phyloP scores from a whole-genome alignment of 2,329 filamentous ascomycete species.

The Neopestalotiopsis sp. region DNA sequence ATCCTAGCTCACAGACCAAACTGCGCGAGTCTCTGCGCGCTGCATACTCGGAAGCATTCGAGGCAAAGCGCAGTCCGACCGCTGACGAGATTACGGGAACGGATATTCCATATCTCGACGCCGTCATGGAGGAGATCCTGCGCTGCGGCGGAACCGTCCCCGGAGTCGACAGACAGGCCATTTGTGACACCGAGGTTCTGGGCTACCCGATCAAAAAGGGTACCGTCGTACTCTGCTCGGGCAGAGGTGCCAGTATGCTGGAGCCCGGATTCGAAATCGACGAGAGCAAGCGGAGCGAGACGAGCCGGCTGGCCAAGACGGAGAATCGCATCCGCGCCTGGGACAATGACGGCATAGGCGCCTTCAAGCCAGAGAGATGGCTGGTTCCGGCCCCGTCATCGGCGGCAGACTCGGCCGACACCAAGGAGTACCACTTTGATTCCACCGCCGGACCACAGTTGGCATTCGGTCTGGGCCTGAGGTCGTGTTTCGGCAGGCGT shows the following conservation, averaged over 20 bases:
- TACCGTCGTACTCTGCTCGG: slow-evolving; percentile 21
- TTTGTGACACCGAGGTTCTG: slow-evolving; percentile 32
- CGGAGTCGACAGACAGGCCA: slow-evolving; percentile 30
- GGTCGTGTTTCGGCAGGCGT: slow-evolving; percentile 34
- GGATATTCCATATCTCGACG: slow-evolving; percentile 37
- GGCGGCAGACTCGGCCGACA: not conserved
- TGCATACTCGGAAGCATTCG: slow-evolving; percentile 23
- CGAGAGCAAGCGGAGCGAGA: slow-evolving; percentile 21
- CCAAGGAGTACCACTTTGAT: slow-evolving; percentile 21
- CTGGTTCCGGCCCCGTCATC: slow-evolving; percentile 7
- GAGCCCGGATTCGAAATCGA: slow-evolving; percentile 20
- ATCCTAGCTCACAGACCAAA: slow-evolving; percentile 30
- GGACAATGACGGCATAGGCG: slow-evolving; percentile 20
- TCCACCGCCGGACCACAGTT: slow-evolving; percentile 30
- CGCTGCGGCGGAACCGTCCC: slow-evolving; percentile 31
- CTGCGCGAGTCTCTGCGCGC: slow-evolving; percentile 32
- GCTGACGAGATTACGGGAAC: slow-evolving; percentile 30
- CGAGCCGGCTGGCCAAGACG: slow-evolving; percentile 11
- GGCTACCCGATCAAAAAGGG: slow-evolving; percentile 29
- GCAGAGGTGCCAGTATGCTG: slow-evolving; percentile 25
- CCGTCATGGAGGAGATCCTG: slow-evolving; percentile 38
- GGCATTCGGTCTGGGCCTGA: slow-evolving; percentile 32
- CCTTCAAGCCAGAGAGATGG: slow-evolving; percentile 30
- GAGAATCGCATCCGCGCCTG: slow-evolving; percentile 14
- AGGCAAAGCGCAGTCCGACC: slow-evolving; percentile 29